Evolutionary conservation across 2,329 filamentous ascomycete genomes (phyloP).

Genomic region (Pseudogymnoascus sp.): DNA sequence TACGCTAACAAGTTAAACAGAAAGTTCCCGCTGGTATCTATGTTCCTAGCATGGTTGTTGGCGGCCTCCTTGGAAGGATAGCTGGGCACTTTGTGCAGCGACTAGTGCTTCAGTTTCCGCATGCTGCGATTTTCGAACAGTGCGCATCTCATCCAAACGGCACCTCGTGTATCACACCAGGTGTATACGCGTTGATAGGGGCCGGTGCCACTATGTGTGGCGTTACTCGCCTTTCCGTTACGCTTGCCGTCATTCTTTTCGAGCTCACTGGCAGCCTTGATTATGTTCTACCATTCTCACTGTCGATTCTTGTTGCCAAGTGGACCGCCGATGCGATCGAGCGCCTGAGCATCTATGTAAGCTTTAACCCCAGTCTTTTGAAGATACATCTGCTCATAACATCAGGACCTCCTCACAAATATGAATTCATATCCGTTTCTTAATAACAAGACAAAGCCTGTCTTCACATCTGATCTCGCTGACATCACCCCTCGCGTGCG

Average conservation of each 20-base stretch:
- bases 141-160: constrained; percentile 63
- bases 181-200: constrained; percentile 92
- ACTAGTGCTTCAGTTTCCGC: constrained; percentile 65
- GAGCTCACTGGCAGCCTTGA: constrained; percentile 92
- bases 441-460: constrained; percentile 89
- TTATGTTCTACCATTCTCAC: constrained; percentile 89
- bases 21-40: constrained; percentile 97
- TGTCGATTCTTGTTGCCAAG: constrained; percentile 90
- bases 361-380: constrained; percentile 24
- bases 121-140: constrained; percentile 64
- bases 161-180: constrained; percentile 84
- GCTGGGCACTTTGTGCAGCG: constrained; percentile 83
- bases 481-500: constrained; percentile 77
- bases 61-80: constrained; percentile 81
- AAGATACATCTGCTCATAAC: constrained; percentile 12
- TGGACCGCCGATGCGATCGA: constrained; percentile 97
- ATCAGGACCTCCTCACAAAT: constrained; percentile 78
- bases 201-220: constrained; percentile 98
- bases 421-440: constrained; percentile 97
- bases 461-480: constrained; percentile 80
- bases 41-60: constrained; percentile 97
- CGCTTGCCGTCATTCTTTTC: constrained; percentile 88
- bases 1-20: constrained; percentile 28
- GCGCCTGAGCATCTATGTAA: constrained; percentile 83
- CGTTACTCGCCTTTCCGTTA: constrained; percentile 87